Base-by-base conservation (phyloP, 257 asterid species). In the Penstemon eatonii region DNA sequence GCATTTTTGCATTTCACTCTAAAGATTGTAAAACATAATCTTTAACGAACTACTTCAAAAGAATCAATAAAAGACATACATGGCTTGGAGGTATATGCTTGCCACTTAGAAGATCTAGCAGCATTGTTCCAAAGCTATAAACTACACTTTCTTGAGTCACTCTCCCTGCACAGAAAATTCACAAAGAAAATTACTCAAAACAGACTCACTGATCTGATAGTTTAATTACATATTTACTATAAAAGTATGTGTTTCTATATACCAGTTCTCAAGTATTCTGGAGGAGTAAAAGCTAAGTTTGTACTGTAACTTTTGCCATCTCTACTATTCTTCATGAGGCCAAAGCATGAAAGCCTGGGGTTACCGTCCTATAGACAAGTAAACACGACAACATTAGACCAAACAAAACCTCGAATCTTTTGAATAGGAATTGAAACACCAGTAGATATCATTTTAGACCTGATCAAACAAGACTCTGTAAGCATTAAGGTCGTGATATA, bases 21-120 rank as follows among this genome's bases (percentile, higher is more conserved):
- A 15, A 15, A 15, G 18, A 15, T 15, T 15, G 18, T 15, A 15
- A 15, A 15, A 15, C 18, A 15, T 15, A 15, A 15, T 15, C 18
- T 15, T 15, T 15, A 15, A 15, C 18, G 60, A 66, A 46, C 4
- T 39, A 9, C 41, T 13, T n/a, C 6, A 51, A 15, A 25, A 33
- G 41, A 10, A 38, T 8, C 39, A 40, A 9, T 3, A 6, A 65
- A 36, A 45, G 36, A 13, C 73, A 39, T 80, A 85, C 91, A 76
- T 85, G 91, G 84, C 81, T 85, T 47, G 89, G 91, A 67, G 91
- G 91, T 63, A 85, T 85, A 60, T 83, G 91, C 71, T 85, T 85
- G 73, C 91, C 91, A 66, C 91, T 85, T 42, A 83, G 85, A 79
- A 85, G 89, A 85, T 85, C 91, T 0, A 85, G 83, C 78, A 83